Base-by-base conservation (phyloP, 176 grass and related monocot species). In the Rhynchospora pubera region DNA sequence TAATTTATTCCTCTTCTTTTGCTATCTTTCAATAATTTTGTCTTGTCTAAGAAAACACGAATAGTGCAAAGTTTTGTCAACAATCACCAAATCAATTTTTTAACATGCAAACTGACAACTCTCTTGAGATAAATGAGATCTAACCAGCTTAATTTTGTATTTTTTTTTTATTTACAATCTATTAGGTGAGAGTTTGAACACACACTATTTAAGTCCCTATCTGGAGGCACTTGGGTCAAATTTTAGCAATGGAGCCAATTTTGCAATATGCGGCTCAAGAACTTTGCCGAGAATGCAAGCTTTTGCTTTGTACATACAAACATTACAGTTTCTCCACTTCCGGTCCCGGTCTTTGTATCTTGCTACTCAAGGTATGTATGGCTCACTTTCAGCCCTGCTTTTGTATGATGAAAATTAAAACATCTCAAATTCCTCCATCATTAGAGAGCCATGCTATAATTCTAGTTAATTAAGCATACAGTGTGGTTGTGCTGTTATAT, bases 181-280 rank as follows among this genome's bases (percentile, higher is more conserved):
- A 18, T 14, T 78, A 94, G 94, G 94, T 81, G 91, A 97, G 74
- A 94, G 85, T 60, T 89, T 97, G 72, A 91, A 92, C 72, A 90
- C 89, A 60, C 87, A 89, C 57, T 91, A 87, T 83, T 76, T 97
- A 86, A 94, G 91, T 42, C 94, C 94, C 14, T 97, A 91, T 51
- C 24, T 94, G 83, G 91, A 94, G 79, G 89, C 94, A 1, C 5
- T 91, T 53, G 91, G 91, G 62, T 88, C 91, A 14, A 85, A 94
- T 83, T 97, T 94, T 79, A 92, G 77, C 62, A 91, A 87, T 2
- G 94, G 94, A 67, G 91, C 88, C 68, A 97, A 97, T 84, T 97
- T 97, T 0, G 94, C 94, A 15, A 85, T 92, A 44, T 48, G 85
- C 5, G 94, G 94, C 28, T 86, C 91, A 19, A 82, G 8, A 46